A percentile compares a stretch with the other conserved stretches of the same genome.
Evolutionary conservation across 2,329 filamentous ascomycete genomes (phyloP).

Genomic region (Drechmeria coniospora): DNA sequence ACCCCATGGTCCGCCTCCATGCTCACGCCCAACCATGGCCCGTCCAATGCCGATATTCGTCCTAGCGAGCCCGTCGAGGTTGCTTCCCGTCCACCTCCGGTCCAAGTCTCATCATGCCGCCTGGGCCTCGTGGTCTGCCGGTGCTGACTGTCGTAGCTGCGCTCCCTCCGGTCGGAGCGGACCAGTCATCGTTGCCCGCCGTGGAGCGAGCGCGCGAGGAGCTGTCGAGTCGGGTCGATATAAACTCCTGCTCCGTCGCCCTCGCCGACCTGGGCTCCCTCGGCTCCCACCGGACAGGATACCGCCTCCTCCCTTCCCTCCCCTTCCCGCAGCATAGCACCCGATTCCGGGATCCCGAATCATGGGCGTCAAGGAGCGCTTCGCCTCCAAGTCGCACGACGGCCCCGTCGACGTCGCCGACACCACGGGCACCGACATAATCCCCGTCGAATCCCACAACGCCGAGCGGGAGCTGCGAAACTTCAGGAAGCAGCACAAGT

Average conservation of each 20-base stretch:
- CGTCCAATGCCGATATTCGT: too few relatives aligned
- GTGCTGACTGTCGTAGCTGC: too few relatives aligned
- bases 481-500: conserved; percentile 35
- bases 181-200: too few relatives aligned
- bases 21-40: too few relatives aligned
- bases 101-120: too few relatives aligned
- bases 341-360: conserved; percentile 1
- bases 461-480: conserved; percentile 18
- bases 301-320: not conserved
- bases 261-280: not conserved
- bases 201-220: too few relatives aligned
- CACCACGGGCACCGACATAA: conserved; percentile 7
- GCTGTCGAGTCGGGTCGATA: too few relatives aligned
- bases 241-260: conserved; percentile 3
- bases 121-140: too few relatives aligned
- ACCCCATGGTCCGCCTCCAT: too few relatives aligned
- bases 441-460: conserved; percentile 5
- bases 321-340: not conserved
- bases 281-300: not conserved
- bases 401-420: conserved; percentile 5
- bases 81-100: too few relatives aligned
- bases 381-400: conserved; percentile 7
- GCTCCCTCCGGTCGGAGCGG: too few relatives aligned
- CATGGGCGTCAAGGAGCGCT: conserved; percentile 10
- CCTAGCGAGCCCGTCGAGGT: too few relatives aligned